Evolutionary conservation across 2,329 filamentous ascomycete genomes (phyloP).

Genomic region (Diplodia mutila): DNA sequence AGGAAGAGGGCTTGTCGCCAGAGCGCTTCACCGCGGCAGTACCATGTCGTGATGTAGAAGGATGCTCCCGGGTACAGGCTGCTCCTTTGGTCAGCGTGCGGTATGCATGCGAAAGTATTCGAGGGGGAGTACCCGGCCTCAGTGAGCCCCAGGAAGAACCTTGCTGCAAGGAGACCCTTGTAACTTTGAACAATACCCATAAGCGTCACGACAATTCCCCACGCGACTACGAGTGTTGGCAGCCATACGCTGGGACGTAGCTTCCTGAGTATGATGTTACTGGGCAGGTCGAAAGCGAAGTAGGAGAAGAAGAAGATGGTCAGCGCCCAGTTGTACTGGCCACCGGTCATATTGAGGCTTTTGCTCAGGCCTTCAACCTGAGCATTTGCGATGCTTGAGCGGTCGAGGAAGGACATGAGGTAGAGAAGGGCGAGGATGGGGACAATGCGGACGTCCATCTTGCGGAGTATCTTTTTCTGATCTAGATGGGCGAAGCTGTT

Average conservation of each 20-base stretch:
- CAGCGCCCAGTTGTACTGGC: conserved; percentile 65
- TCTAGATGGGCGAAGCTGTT: conserved; percentile 31
- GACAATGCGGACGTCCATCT: conserved; percentile 29
- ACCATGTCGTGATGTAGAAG: conserved; percentile 64
- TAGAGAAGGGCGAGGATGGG: conserved; percentile 35
- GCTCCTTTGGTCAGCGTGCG: not conserved
- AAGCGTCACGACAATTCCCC: conserved; percentile 49
- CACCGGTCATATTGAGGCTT: conserved; percentile 45
- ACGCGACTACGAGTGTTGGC: conserved; percentile 48
- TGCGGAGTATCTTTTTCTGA: conserved; percentile 34
- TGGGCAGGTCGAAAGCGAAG: conserved; percentile 48
- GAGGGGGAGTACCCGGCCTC: conserved; percentile 29
- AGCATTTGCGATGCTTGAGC: conserved; percentile 46
- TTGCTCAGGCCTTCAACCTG: conserved; percentile 39
- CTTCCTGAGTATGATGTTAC: conserved; percentile 62
- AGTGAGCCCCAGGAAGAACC: conserved; percentile 44
- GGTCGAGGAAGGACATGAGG: conserved; percentile 38
- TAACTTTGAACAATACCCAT: conserved; percentile 53
- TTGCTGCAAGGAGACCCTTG: conserved; percentile 51
- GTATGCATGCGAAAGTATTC: not conserved
- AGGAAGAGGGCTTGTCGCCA: conserved; percentile 62
- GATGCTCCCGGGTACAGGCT: conserved; percentile 38
- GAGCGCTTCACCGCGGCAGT: conserved; percentile 59
- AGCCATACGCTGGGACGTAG: conserved; percentile 51
- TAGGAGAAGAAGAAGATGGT: conserved; percentile 63